Evolutionary conservation across 129 eudicot species (phyloP), one percentile per base, ranked within the genome.

Genomic region (Flaveria brownii): DNA sequence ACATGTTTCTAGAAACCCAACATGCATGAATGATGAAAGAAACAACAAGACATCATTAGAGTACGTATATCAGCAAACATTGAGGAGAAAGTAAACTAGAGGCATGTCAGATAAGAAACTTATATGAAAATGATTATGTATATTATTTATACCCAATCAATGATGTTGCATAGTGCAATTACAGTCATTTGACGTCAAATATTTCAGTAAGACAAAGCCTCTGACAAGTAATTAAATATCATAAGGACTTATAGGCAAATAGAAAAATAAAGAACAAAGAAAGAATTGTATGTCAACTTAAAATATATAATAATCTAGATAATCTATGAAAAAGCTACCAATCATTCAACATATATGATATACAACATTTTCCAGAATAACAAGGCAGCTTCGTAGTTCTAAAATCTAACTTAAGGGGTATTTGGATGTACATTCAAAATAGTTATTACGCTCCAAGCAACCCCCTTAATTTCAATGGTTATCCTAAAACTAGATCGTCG

Each of bases 121-220:
- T 20, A 26, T 33, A 9, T 25, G 26, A 57, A 52, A 52, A 33
- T 54, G 17, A 43, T 11, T 46, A 10, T 30, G 9, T 16, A n/a
- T 11, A 30, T n/a, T 47, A 71, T 68, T 13, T 87, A 11, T 82
- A 90, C 98, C 98, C 98, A 36, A 93, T 93, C 62, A 90, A 76
- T 41, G 97, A 84, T 74, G 97, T 88, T 42, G 97, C 92, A 73
- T 93, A 93, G 52, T 91, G 97, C 96, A 93, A 85, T 78, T 93
- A 96, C 28, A 90, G 93, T 71, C 97, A 82, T 81, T 93, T 90
- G 23, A 90, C 85, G 76, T 90, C 97, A 77, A 87, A 93, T n/a
- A 93, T 86, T 78, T 93, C 97, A 79, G 90, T 83, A 64, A 93
- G 96, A 16, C 97, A 96, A 60, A 90, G 78, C 73, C 97, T 81